Base-by-base conservation (phyloP, 306 rosid species). In the Calophaca sinica region DNA sequence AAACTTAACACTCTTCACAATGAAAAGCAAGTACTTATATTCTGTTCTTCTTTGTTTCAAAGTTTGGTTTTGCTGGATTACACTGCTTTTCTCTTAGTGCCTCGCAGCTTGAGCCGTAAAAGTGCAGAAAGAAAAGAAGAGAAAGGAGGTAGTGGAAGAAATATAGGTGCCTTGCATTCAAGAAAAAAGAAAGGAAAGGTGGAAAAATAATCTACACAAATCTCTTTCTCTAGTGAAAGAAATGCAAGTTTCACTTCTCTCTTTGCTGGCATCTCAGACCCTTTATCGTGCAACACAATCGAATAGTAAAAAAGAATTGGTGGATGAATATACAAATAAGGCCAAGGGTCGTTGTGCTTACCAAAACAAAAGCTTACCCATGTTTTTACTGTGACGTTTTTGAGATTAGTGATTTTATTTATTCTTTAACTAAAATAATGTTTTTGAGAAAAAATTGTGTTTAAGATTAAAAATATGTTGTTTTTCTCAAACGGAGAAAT, bases 31-130 rank as follows among this genome's bases (percentile, higher is more conserved):
- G 9, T 2, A 55, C 57, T 28, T 7, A 41, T 75, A 41, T 58
- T 20, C 51, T 35, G 9, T 33, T 31, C 44, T 20, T 79, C 63
- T 31, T 69, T 42, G 70, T 70, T 68, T 62, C 36, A 68, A 80
- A 81, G 79, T 81, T 42, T 63, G 72, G 73, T 71, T 66, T 75
- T 46, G 82, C 62, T 79, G 86, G 80, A 79, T 20, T 46, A 70
- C 84, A 70, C 62, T 75, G 49, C 48, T 66, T 52, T 78, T 41
- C 57, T 53, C 41, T 54, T n/a, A n/a, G 57, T 65, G 39, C 85
- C 85, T 83, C 87, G 85, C 89, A 77, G 79, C 66, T 80, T 72
- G 89, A 78, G 81, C 87, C 87, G 50, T 73, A 79, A 86, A 83
- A 80, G 81, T 42, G 79, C 67, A 58, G 62, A 73, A 62, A 83